Evolutionary conservation across 352 stramenopile species (phyloP), one percentile per base, ranked within the genome.

Genomic region (Phytophthora uliginosa): DNA sequence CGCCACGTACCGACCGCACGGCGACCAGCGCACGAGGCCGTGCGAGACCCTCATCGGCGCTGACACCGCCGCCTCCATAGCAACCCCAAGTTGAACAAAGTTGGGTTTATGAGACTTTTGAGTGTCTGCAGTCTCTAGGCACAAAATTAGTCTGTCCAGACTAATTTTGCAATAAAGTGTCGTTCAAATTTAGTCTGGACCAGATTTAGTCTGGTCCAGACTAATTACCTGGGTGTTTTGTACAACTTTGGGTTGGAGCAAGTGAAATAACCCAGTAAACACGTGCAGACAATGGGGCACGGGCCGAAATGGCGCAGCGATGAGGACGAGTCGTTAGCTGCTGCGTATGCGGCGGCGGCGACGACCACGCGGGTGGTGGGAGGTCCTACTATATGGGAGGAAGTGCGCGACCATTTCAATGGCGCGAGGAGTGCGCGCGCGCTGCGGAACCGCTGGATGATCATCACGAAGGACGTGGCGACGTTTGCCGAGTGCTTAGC

Each of bases 11-110:
- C 54, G 50, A 18, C 89, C 86, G 57, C 85, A 90, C 6, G 84
- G 84, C 52, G 87, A 93, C 84, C 84, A 96, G 34, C 88, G 84
- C 67, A 85, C 84, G 17, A 96, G 79, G 0, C 86, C 87, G 7
- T 69, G 78, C 51, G 73, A 84, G 18, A 82, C 78, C 33, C 77
- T 81, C 65, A 95, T 74, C 8, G 81, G 26, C 51, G 79, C 69
- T n/a, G 87, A 93, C 51, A 91, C 78, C 62, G 90, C 69, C 38
- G 73, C 76, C 9, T 18, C 40, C 40, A 42, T 42, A 17, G 9
- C 36, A 6, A 17, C 9, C 36, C 36, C 7, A 42, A 31, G 28
- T 31, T 31, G 28, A 31, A 31, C 6, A 31, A 31, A 7, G 26
- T 31, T 31, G 26, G 26, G 26, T 31, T 31, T 31, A 31, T 31